Conservation (phyloP, 257 asterid genomes). For the Agastache rugosa region DNA sequence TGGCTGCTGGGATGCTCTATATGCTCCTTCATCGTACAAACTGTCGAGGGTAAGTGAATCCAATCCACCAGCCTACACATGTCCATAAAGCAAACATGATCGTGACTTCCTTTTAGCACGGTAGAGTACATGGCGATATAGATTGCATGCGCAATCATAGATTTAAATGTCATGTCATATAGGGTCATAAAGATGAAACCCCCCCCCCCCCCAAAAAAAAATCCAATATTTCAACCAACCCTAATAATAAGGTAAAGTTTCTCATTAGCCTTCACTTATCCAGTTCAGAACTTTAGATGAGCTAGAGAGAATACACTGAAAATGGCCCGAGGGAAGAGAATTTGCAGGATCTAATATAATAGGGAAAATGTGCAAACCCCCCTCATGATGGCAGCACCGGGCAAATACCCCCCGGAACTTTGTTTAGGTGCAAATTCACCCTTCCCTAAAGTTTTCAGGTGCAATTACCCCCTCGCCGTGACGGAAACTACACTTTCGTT, state of each 20-base stretch:
- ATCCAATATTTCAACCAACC: background rate
- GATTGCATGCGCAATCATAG: background rate
- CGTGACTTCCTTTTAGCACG: background rate
- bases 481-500: too few relatives aligned
- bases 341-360: background rate
- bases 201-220: too few relatives aligned
- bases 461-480: too few relatives aligned
- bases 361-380: too few relatives aligned
- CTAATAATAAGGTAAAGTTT: background rate
- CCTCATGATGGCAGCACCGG: too few relatives aligned
- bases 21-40: slow-evolving; percentile 87
- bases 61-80: slow-evolving; percentile 89
- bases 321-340: background rate
- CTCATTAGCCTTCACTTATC: background rate
- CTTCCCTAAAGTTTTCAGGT: too few relatives aligned
- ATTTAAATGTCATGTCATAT: background rate
- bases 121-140: background rate
- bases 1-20: slow-evolving; percentile 88
- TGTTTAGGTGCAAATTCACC: too few relatives aligned
- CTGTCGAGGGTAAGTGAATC: slow-evolving; percentile 86
- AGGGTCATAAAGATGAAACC: background rate
- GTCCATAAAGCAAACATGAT: slow-evolving; percentile 5
- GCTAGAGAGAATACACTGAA: background rate
- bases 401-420: too few relatives aligned
- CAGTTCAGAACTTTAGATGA: background rate